Evolutionary conservation across 2,329 filamentous ascomycete genomes (phyloP), one percentile per base, ranked within the genome.

Genomic region (Knufia petricola): DNA sequence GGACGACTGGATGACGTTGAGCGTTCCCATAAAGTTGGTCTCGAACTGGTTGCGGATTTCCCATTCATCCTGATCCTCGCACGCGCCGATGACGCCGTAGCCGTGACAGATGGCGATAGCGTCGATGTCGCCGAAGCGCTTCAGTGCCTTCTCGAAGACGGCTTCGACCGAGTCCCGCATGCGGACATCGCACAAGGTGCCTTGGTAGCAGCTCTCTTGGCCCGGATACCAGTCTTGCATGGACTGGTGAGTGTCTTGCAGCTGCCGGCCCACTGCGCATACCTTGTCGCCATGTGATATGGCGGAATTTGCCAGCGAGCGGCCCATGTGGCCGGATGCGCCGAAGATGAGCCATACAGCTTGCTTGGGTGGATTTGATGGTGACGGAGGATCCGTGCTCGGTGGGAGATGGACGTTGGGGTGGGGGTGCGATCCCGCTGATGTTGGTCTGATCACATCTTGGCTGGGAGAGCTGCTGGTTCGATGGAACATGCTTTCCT

Each of bases 41-140:
- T 94, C 87, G 68, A 96, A 95, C 66, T 96, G 92, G 61, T 94
- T 90, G 50, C 88, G 85, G 58, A 96, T 78, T 63, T 96, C 92
- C 65, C 88, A 83, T 63, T 95, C 87, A 65, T 95, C 88, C 69
- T 96, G 92, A 67, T 96, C 92, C 68, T 96, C 92, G 66, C 89
- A 95, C 1, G 90, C 83, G 23, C 87, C 90, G 58, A 96, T 94
- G 47, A 98, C 88, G 46, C 89, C 90, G 67, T 95, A 95, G 13
- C 90, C 90, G 10, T 87, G 89, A 68, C 88, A 95, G 66, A 95
- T 96, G 58, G 84, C 89, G 50, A 96, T 84, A 45, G 95, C 79
- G 63, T 96, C 90, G 55, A 95, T 77, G 51, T 80, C 81, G 0
- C 85, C 85, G 69, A 92, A 96, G 51, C 78, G 79, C 30, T 77